Conservation (phyloP, 768 basidiomycete genomes). For the Strobilomyces echinocephalus region DNA sequence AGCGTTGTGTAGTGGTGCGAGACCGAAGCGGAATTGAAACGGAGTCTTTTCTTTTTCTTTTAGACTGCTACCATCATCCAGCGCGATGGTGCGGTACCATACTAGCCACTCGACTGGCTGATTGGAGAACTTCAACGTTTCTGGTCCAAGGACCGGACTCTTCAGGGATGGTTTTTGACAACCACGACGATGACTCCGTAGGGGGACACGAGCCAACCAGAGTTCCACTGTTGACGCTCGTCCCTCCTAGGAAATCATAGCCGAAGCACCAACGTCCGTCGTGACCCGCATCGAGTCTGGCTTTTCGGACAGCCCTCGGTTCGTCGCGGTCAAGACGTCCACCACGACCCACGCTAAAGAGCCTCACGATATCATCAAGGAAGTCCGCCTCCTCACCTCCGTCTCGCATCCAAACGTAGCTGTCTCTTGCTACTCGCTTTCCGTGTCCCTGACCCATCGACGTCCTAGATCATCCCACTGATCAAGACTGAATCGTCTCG, state of each 20-base stretch:
- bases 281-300: constrained; percentile 21
- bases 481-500: constrained; percentile 33
- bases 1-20: background rate
- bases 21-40: background rate
- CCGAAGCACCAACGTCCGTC: constrained; percentile 15
- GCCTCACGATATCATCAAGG: too few species aligned
- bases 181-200: constrained; percentile 3
- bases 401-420: constrained; percentile 51
- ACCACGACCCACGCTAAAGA: constrained; percentile 38
- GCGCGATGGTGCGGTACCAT: too few species aligned
- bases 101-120: too few species aligned
- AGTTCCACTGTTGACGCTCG: too few species aligned
- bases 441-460: too few species aligned
- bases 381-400: constrained; percentile 33
- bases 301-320: constrained; percentile 2
- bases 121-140: background rate
- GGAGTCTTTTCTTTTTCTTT: background rate
- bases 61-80: background rate
- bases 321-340: constrained; percentile 47
- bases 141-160: too few species aligned
- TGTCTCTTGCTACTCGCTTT: too few species aligned
- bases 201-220: background rate
- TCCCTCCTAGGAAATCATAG: too few species aligned
- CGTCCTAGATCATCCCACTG: too few species aligned
- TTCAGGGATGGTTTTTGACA: constrained; percentile 9